Percentiles rank a stretch among this genome's conserved stretches.
Conservation (phyloP, 108 stramenopile species). For the Craspedostauros australis region DNA sequence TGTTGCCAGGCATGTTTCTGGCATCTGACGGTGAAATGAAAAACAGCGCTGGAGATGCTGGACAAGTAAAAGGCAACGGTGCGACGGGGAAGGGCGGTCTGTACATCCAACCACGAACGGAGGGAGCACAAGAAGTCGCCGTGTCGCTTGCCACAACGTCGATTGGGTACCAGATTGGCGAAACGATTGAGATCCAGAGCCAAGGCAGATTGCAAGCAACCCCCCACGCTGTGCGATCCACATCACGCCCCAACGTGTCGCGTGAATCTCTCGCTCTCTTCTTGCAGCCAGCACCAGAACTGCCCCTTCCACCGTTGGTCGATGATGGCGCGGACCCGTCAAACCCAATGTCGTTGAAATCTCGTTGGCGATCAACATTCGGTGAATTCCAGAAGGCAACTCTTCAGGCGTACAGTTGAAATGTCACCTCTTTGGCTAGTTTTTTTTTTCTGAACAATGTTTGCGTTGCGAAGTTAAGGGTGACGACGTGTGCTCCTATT, state of each 20-base stretch:
- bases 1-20: constrained; percentile 75
- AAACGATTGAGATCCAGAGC: constrained; percentile 88
- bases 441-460: no score
- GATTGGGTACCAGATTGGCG: constrained; percentile 87
- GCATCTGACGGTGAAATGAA: constrained; percentile 34
- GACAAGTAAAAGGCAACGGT: constrained; percentile 4
- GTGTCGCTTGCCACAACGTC: constrained; percentile 59
- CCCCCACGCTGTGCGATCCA: constrained; percentile 73
- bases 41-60: background rate
- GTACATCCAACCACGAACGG: constrained; percentile 69
- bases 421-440: no score
- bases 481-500: no score
- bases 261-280: constrained; percentile 22
- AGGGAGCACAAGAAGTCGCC: constrained; percentile 33
- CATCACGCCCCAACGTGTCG: background rate
- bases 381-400: constrained; percentile 28
- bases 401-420: constrained; percentile 10
- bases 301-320: constrained; percentile 9
- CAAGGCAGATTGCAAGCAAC: constrained; percentile 87
- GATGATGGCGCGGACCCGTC: background rate
- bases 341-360: background rate
- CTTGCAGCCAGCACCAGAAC: constrained; percentile 10
- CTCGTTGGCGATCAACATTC: constrained; percentile 20
- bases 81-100: constrained; percentile 50
- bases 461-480: no score